Evolutionary conservation across 2,329 filamentous ascomycete species (phyloP), one percentile per base, ranked within the genome.

Genomic region (Scleromitrula shiraiana): DNA sequence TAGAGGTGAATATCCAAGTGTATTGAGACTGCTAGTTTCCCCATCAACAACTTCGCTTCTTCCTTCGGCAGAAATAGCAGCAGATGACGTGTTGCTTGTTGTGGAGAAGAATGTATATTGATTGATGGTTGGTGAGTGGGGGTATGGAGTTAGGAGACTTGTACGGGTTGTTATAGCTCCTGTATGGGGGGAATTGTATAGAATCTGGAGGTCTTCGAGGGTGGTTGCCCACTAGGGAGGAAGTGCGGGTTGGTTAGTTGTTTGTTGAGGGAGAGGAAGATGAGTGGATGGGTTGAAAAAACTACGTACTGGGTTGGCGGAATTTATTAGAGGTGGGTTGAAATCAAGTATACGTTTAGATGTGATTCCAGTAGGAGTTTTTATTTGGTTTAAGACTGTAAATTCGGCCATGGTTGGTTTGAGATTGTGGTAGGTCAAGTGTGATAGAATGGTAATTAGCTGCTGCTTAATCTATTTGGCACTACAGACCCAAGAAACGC

Each of bases 101-200:
- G 74, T 65, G 41, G 79, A 68, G 64, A 85, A 85, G 63, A 88
- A 84, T 2, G 75, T 67, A 54, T 80, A 83, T 59, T 83, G 81
- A 61, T 90, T 83, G 80, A 83, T 59, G 82, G 80, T 61, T 89
- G 83, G 1, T 74, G 63, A 0, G 60, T 55, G 82, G 1, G 69
- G 61, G 61, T 88, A 90, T 33, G 82, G 82, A 7, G 69, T 53
- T 14, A 85, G 64, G 5, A 87, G 72, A 2, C 79, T 78, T 1
- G 86, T 91, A 10, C 86, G 74, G 2, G 80, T 86, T 1, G 86
- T 90, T 26, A 90, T 77, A 12, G 84, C 85, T 50, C 86, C 86
- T 0, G 82, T 88, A 45, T 76, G 68, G 0, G 75, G 69, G 41
- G 72, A 80, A 24, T 68, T 62, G 60, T 85, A 85, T 6, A 90